Conservation (phyloP, 306 rosid species). For the Mimosa pudica region DNA sequence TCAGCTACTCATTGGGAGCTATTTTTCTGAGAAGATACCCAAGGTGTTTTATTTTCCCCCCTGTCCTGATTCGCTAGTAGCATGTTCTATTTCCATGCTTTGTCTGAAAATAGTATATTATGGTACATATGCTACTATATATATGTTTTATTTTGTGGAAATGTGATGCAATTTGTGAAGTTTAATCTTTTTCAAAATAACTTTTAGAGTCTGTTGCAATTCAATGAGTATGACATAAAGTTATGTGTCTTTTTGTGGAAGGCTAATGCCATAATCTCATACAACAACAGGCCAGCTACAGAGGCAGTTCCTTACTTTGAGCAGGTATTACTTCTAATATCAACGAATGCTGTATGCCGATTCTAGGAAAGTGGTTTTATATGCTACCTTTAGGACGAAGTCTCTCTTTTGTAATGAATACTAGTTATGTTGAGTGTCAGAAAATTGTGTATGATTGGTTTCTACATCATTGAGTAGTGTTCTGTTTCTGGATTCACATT, state of each 20-base stretch:
- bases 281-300: slow-evolving; percentile 92
- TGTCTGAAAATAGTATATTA: slow-evolving; percentile 2
- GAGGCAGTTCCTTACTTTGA: slow-evolving; percentile 98
- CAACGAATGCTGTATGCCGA: slow-evolving; percentile 17
- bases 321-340: slow-evolving; percentile 59
- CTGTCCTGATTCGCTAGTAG: slow-evolving; percentile 8
- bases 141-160: slow-evolving; percentile 27
- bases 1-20: slow-evolving; percentile 55
- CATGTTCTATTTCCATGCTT: slow-evolving; percentile 20
- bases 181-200: slow-evolving; percentile 34
- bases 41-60: slow-evolving; percentile 46
- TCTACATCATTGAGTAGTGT: neutral
- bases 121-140: neutral
- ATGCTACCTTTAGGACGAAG: slow-evolving; percentile 15
- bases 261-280: slow-evolving; percentile 92
- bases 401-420: slow-evolving; percentile 8
- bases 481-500: neutral
- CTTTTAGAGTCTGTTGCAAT: slow-evolving; percentile 25
- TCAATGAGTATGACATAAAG: slow-evolving; percentile 47
- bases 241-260: slow-evolving; percentile 57
- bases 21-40: slow-evolving; percentile 52
- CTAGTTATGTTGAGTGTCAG: slow-evolving; percentile 3
- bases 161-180: slow-evolving; percentile 28
- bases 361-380: slow-evolving; percentile 3
- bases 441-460: slow-evolving; percentile 4